Evolutionary conservation across 768 basidiomycete genomes (phyloP), one percentile per base, ranked within the genome.

Genomic region (Hericium alpestre): DNA sequence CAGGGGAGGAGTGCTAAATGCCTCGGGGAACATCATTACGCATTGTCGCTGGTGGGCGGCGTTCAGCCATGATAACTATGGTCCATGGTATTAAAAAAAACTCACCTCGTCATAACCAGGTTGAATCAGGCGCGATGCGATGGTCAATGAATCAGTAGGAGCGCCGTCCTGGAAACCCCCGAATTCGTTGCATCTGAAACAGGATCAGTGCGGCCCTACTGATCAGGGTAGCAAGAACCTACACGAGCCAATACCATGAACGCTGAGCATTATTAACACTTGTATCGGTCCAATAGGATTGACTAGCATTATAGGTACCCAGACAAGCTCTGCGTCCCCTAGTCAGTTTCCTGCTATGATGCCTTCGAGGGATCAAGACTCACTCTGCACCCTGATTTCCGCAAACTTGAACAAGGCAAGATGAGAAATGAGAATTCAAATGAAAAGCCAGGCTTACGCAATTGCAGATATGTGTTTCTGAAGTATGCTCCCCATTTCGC

Each of bases 211-310:
- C 15, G 51, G 22, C 16, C 32, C 6, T 4, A 53, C n/a, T 22
- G 18, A 15, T 1, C 23, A 23, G 43, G 22, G 4, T 51, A 27
- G 46, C 38, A 18, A 32, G 53, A 11, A 59, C 70, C 18, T 57
- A 73, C 83, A 83, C 78, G 64, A 86, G 79, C 87, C 87, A 88
- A 56, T 72, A 68, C 86, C 86, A 90, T 3, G 86, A 86, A 22
- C 87, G 77, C 4, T 58, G 60, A 0, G 72, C 57, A 58, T 88
- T 81, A 65, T 86, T 70, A 39, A 88, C 68, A 4, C 72, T 67
- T 2, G 73, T 81, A 59, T 83, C 70, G 12, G 82, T 83, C 70
- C 74, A 89, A 66, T 63, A 78, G 1, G 67, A 52, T 53, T 65
- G 59, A 18, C 59, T 72, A 1, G 70, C 38, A 57, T 79, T 58